Percentiles rank a stretch among this genome's conserved stretches.
phyloP scores from a whole-genome alignment of 192 early-diverging fungal genomes.

The Linnemannia schmuckeri region DNA sequence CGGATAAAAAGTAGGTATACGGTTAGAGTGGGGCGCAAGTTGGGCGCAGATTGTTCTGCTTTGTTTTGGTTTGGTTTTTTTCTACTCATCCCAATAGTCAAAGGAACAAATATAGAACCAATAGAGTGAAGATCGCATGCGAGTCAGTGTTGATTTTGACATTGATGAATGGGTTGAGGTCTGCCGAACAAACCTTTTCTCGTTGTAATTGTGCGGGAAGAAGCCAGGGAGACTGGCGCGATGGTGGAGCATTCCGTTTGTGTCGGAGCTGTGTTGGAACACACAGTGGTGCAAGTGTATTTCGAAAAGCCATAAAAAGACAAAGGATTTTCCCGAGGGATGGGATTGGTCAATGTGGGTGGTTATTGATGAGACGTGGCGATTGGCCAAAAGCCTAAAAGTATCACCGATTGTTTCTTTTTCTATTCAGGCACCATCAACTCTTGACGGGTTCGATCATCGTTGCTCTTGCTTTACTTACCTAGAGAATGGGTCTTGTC shows the following conservation, averaged over 20 bases:
- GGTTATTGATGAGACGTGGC: not conserved
- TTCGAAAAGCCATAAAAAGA: not conserved
- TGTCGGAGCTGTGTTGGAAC: not conserved
- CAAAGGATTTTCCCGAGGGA: not conserved
- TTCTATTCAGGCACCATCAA: not conserved
- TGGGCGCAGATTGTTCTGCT: not conserved
- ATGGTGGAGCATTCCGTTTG: conserved; percentile 4
- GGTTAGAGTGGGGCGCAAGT: not conserved
- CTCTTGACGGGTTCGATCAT: not conserved
- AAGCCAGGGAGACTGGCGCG: conserved; percentile 4
- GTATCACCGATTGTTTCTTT: not conserved
- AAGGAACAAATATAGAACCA: not conserved
- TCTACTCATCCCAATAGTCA: not conserved
- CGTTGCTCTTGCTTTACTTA: not conserved
- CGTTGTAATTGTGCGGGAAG: not conserved
- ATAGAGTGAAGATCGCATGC: not conserved
- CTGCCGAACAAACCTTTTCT: not conserved
- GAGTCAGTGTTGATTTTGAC: not conserved
- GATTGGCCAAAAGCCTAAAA: conserved; percentile 6
- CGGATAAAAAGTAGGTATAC: not conserved
- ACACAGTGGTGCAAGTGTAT: not conserved
- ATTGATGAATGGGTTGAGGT: not conserved
- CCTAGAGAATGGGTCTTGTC: not conserved
- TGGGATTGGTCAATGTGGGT: not conserved
- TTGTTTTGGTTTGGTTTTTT: not conserved